Evolutionary conservation across 192 early-diverging fungal genomes (phyloP), one percentile per base, ranked within the genome.

Genomic region (Dispira parvispora): DNA sequence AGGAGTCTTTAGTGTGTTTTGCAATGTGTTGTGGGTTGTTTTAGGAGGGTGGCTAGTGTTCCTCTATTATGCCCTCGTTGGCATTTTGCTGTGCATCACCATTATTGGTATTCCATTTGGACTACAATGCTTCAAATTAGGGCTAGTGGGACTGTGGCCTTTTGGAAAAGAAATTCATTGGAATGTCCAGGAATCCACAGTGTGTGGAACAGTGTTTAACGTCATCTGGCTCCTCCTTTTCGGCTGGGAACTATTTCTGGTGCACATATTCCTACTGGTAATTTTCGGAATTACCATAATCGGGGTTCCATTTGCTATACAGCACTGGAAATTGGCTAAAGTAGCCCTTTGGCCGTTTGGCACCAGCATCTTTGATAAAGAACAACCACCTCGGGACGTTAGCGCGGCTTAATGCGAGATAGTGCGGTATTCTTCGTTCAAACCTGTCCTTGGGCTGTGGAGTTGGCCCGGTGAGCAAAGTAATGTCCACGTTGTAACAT

Each of bases 111-210:
- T 61, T 14, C 58, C 58, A 20, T 61, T 61, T 44, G 58, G 58
- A 12, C 44, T 45, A 20, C 38, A 61, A 44, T 61, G 58, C 18
- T 61, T 61, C n/a, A 61, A 61, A 25, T 1, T 61, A n/a, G 14
- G 43, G n/a, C 26, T 61, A 21, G 58, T 61, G n/a, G 58, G 58
- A 21, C 58, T 61, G n/a, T 61, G 58, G 58, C 58, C 58, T 44
- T 61, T 61, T 44, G 58, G 58, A 21, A 61, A 61, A 25, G 32
- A 25, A 25, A 38, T 61, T 5, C 43, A 43, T n/a, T 61, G 58
- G 58, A 61, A 61, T n/a, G 12, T 38, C 14, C 43, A 43, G 12
- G 42, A 44, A 16, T 45, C 58, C 16, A 45, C 38, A 20, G 20
- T n/a, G 26, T 11, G 16, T 6, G 45, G 18, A 9, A 43, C 43